These are phyloP conservation scores for Astrothelium subdiscretum DNA, from an alignment of 495 filamentous ascomycete genomes.

Conservation along the genomic window DNA sequence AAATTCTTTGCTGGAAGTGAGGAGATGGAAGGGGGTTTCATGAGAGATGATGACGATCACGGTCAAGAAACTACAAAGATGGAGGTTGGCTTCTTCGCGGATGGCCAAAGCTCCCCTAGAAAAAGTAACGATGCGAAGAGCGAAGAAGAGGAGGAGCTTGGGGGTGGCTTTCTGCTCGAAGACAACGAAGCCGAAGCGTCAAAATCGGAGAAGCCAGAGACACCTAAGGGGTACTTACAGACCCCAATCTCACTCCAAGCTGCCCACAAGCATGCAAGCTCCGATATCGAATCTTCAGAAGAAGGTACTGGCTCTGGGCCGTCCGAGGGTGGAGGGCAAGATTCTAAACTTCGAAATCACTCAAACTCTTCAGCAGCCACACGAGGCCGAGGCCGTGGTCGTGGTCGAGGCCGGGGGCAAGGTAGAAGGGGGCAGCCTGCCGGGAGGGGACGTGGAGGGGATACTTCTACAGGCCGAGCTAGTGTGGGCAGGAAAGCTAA, in stretches of 20 bases:
- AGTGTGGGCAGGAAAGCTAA: neutral
- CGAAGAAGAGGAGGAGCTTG: neutral
- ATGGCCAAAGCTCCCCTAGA: neutral
- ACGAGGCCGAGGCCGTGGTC: neutral
- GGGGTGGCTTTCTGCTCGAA: neutral
- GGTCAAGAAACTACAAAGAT: neutral
- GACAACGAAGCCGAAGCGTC: neutral
- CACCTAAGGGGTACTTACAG: neutral
- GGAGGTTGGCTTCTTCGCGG: neutral
- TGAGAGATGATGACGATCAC: slow-evolving; percentile 15
- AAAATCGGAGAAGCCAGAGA: neutral
- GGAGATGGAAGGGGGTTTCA: slow-evolving; percentile 16
- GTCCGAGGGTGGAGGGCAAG: neutral
- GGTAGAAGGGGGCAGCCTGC: neutral
- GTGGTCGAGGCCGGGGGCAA: neutral
- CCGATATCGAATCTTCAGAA: neutral
- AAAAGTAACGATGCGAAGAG: neutral
- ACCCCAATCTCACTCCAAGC: slow-evolving; percentile 24
- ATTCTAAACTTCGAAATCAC: neutral
- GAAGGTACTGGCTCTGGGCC: neutral
- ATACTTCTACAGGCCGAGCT: neutral
- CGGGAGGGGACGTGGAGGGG: neutral
- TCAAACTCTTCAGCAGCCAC: neutral
- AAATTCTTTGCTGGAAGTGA: slow-evolving; percentile 15
- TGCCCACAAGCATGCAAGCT: slow-evolving; percentile 10